phyloP scores from a whole-genome alignment of 345 rosid genomes.

The Orychophragmus violaceus region DNA sequence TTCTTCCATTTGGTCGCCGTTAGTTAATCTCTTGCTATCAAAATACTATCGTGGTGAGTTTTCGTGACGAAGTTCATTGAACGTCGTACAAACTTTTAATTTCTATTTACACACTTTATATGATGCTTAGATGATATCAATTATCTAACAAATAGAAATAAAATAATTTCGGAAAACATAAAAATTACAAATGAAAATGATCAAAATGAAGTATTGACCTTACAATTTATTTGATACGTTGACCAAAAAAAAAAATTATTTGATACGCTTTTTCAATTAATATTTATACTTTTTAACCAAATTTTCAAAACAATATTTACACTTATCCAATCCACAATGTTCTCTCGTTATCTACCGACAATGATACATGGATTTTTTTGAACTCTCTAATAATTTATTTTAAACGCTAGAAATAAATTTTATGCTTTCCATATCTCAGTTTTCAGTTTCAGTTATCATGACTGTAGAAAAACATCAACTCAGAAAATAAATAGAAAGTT shows the following conservation, averaged over 20 bases:
- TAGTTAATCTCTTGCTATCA: background rate
- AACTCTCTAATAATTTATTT: background rate
- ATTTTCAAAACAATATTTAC: too few relatives aligned
- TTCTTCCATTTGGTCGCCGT: background rate
- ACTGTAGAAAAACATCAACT: background rate
- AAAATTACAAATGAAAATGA: background rate
- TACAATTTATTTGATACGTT: background rate
- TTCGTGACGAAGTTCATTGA: slow-evolving; percentile 5
- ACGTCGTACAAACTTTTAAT: background rate
- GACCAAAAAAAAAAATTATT: too few relatives aligned
- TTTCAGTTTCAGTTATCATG: background rate
- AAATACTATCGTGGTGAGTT: background rate
- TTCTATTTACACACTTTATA: background rate
- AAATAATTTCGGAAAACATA: background rate
- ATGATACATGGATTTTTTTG: background rate
- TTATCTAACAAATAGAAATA: background rate
- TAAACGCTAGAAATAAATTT: background rate
- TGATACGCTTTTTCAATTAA: background rate
- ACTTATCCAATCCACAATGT: slow-evolving; percentile 13
- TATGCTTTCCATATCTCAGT: background rate
- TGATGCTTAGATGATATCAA: background rate
- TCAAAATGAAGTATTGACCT: background rate
- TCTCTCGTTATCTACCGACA: background rate
- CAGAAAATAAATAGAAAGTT: background rate
- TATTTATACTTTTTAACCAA: background rate